Evolutionary conservation across 495 filamentous ascomycete species (phyloP), one percentile per base, ranked within the genome.

Genomic region (Talaromyces borbonicus): DNA sequence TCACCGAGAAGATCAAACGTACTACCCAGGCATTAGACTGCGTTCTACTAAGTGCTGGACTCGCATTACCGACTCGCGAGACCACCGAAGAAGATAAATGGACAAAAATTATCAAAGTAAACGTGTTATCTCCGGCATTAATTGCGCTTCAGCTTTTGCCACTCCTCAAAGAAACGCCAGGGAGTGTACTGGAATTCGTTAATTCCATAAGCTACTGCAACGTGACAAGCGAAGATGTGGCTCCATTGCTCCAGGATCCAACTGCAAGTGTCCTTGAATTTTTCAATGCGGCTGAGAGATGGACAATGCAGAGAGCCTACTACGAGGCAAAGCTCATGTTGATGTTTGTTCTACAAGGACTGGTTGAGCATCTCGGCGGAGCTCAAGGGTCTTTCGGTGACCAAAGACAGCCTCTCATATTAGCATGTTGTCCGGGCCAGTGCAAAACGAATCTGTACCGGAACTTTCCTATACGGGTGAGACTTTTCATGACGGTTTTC

Each of bases 131-230:
- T 8, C 8, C 37, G n/a, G 37, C 37, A 8, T 22, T 41, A 22
- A 22, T 41, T 2, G 19, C 37, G 1, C 9, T 41, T 11, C 18
- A 41, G 19, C 37, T 41, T 11, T 22, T 41, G 7, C 37, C 37
- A 8, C 19, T 41, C 9, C 19, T 41, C 14, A 41, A 41, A 22
- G 19, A 5, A 4, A 19, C 37, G 16, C 37, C 37, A 8, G 37
- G 37, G 11, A 41, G 37, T 41, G 37, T 41, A 8, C 19, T 41
- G 14, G 37, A 41, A 22, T 41, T 41, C 22, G 37, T 41, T 6
- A 22, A 22, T 18, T 41, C 37, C 5, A 23, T 23, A 2, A 22
- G 37, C 15, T 22, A 41, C 22, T 20, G 14, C 9, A 18, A 41
- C n/a, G 37, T 41, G 5, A 41, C 19, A 1, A 41, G 37, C 19